Percentiles rank a stretch among this genome's conserved stretches.
phyloP scores from a whole-genome alignment of 2,329 filamentous ascomycete genomes.

The Xylaria sp. region DNA sequence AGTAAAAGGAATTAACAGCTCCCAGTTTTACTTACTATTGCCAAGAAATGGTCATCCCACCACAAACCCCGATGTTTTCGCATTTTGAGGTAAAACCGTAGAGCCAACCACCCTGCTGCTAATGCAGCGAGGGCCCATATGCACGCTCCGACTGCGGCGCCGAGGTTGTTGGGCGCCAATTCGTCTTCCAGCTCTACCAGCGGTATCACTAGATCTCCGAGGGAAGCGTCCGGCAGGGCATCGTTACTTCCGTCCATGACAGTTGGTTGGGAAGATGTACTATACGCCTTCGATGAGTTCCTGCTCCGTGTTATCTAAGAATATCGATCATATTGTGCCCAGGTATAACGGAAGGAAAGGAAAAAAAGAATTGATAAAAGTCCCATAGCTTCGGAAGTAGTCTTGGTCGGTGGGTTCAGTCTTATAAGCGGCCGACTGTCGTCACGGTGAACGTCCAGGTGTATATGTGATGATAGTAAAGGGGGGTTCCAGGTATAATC shows the following conservation, averaged over 20 bases:
- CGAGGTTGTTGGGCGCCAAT: conserved; percentile 23
- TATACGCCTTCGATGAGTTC: background rate
- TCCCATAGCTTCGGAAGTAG: background rate
- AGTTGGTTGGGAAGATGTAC: background rate
- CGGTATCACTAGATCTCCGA: conserved; percentile 17
- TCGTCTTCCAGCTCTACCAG: conserved; percentile 17
- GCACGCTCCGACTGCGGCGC: conserved; percentile 33
- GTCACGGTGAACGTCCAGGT: background rate
- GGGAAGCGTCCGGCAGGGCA: background rate
- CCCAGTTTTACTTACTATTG: conserved; percentile 28
- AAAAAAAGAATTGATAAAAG: conserved; percentile 5
- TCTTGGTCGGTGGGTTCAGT: conserved; percentile 17
- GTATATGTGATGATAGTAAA: conserved; percentile 12
- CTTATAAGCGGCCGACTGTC: conserved; percentile 23
- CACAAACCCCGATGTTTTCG: conserved; percentile 44
- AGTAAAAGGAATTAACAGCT: background rate
- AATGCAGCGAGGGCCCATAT: conserved; percentile 35
- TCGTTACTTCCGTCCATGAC: conserved; percentile 19
- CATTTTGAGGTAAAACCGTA: conserved; percentile 45
- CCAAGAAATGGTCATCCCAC: conserved; percentile 50
- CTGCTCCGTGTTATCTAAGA: conserved; percentile 1
- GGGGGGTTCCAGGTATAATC: conserved; percentile 15
- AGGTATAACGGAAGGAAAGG: conserved; percentile 3
- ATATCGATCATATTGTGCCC: conserved; percentile 1
- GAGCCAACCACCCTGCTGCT: conserved; percentile 31